Conservation (phyloP, 1,284 basidiomycete species). For the Fomes fomentarius region DNA sequence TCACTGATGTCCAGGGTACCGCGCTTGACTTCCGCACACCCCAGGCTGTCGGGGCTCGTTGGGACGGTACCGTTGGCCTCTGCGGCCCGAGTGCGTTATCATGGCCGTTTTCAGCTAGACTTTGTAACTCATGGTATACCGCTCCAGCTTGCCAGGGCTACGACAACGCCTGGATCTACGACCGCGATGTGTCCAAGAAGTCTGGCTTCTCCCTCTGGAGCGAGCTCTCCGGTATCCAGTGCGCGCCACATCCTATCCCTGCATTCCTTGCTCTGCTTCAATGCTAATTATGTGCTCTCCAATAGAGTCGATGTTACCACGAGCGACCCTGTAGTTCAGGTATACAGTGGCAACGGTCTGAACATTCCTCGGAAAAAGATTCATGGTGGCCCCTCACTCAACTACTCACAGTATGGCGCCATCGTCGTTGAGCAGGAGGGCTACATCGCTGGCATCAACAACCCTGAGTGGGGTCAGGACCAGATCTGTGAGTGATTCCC, state of each 20-base stretch:
- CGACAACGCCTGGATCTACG: slow-evolving; percentile 46
- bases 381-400: slow-evolving; percentile 49
- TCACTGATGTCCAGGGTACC: slow-evolving; percentile 44
- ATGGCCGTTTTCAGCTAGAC: not conserved
- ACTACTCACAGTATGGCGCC: slow-evolving; percentile 48
- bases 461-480: slow-evolving; percentile 5
- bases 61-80: slow-evolving; percentile 43
- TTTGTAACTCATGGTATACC: not conserved
- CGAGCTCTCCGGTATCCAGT: slow-evolving; percentile 52
- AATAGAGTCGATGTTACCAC: slow-evolving; percentile 52
- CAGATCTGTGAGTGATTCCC: not conserved
- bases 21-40: slow-evolving; percentile 50
- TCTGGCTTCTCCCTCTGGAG: slow-evolving; percentile 41
- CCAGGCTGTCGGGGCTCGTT: slow-evolving; percentile 42
- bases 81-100: slow-evolving; percentile 40
- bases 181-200: slow-evolving; percentile 29
- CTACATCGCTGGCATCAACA: slow-evolving; percentile 15
- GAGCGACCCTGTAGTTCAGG: slow-evolving; percentile 52
- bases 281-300: not conserved
- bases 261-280: slow-evolving; percentile 39
- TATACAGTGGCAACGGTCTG: slow-evolving; percentile 49
- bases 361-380: slow-evolving; percentile 50
- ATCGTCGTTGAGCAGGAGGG: slow-evolving; percentile 49
- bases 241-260: slow-evolving; percentile 6
- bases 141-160: slow-evolving; percentile 26